Base-by-base conservation (phyloP, 1,139 yeast genomes). In the Debaryomyces sp. region DNA sequence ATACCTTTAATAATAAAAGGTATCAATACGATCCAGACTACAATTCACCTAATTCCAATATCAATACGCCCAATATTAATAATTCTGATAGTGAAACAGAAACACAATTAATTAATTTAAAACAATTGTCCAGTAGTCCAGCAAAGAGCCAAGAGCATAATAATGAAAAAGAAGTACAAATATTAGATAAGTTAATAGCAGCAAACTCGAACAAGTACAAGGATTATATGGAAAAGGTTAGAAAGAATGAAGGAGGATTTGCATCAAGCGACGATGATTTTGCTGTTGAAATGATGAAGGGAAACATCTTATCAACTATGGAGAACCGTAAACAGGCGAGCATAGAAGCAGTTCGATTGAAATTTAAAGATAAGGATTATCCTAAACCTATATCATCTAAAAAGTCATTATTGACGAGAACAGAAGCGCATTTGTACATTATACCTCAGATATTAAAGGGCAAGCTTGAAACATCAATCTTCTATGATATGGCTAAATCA, bases 381-480 rank as follows among this genome's bases (percentile, higher is more conserved):
- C 77, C 78, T 0, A 46, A 52, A 7, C 64, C 70, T 1, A 60
- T 62, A n/a, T 46, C 30, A n/a, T 64, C 72, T 12, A 66, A 66
- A 43, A 50, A 50, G 24, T 54, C 46, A 26, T 54, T 75, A 13
- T 41, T 60, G 32, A 41, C 48, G 0, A 63, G 71, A 44, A 68
- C 71, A 1, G 55, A 62, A 22, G 60, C 62, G 8, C 67, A 74
- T 48, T 49, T 75, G 13, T 50, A 54, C 2, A 48, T 75, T 1
- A 64, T 84, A 0, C 73, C 75, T 1, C 61, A 66, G 23, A 71
- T 85, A 9, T 62, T 85, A 8, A 59, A 67, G 1, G 86, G 83
- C 1, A 54, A 66, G 12, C 52, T 44, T 23, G 55, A 59, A 0
- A 65, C 70, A 10, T 83, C 89, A 0, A 59, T 62, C 24, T 85